These are phyloP conservation scores for Ophiosphaerella korrae DNA, from an alignment of 2,329 filamentous ascomycete genomes.

Conservation along the genomic window DNA sequence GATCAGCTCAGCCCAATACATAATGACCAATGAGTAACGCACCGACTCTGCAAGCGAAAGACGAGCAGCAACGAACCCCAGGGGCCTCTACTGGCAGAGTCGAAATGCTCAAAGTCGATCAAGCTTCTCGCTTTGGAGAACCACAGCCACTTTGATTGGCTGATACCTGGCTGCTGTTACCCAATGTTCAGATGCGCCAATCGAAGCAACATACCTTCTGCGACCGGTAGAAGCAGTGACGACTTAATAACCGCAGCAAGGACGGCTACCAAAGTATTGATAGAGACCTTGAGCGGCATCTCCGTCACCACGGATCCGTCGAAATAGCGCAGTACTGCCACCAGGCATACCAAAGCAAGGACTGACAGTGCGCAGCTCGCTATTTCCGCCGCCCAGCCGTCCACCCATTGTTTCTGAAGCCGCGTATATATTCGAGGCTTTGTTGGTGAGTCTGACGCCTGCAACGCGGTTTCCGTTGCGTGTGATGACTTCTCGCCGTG, in stretches of 20 bases:
- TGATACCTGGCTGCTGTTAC: conserved; percentile 9
- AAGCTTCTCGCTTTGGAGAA: conserved; percentile 5
- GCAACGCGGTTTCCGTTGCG: no score
- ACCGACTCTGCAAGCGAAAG: conserved; percentile 5
- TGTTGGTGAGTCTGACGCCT: no score
- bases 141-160: conserved; percentile 21
- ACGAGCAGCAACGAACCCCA: conserved; percentile 14
- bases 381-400: neutral
- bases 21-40: neutral
- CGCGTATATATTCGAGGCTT: no score
- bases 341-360: neutral
- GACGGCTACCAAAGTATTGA: neutral
- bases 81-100: conserved; percentile 15
- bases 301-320: neutral
- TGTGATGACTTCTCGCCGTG: no score
- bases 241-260: neutral
- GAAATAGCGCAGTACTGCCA: neutral
- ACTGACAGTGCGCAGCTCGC: neutral
- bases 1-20: neutral
- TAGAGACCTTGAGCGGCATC: neutral
- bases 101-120: conserved; percentile 11
- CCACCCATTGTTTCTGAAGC: neutral
- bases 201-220: neutral
- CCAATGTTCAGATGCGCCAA: no score
- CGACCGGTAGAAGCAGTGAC: neutral